These are phyloP conservation scores for Xylaria grammica DNA, from an alignment of 495 filamentous ascomycete species.

Conservation along the genomic window DNA sequence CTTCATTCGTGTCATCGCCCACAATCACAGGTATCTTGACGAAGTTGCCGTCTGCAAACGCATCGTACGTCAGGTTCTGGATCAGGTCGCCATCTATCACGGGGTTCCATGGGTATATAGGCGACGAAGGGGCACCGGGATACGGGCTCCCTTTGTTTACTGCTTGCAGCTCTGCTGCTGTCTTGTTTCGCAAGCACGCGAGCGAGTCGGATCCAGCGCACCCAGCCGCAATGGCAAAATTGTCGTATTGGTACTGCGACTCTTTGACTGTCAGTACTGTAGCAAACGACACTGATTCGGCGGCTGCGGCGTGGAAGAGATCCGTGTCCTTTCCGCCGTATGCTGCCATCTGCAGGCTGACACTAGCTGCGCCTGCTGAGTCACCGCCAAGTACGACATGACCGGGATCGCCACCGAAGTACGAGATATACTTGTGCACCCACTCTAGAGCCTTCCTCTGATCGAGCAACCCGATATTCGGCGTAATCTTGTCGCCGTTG, in stretches of 20 bases:
- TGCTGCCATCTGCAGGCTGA: conserved; percentile 40
- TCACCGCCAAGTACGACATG: conserved; percentile 70
- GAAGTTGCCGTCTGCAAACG: conserved; percentile 64
- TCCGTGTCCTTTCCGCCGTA: conserved; percentile 51
- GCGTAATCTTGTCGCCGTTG: conserved; percentile 29
- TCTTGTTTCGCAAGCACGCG: conserved; percentile 61
- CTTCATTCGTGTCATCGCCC: conserved; percentile 75
- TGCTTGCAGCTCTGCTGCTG: conserved; percentile 54
- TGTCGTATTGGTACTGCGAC: conserved; percentile 69
- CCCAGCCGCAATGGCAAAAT: conserved; percentile 60
- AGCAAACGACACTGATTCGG: conserved; percentile 70
- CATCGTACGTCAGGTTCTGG: conserved; percentile 61
- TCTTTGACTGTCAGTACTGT: conserved; percentile 62
- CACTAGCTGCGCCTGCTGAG: conserved; percentile 63
- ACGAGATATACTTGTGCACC: conserved; percentile 69
- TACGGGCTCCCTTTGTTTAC: conserved; percentile 60
- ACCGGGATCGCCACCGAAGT: conserved; percentile 70
- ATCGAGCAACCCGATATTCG: conserved; percentile 70
- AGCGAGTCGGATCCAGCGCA: conserved; percentile 58
- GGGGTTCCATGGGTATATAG: conserved; percentile 65
- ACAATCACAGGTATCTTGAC: conserved; percentile 72
- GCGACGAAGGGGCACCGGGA: conserved; percentile 52
- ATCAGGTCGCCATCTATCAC: conserved; percentile 65
- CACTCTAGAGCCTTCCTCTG: conserved; percentile 73
- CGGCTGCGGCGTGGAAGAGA: conserved; percentile 67